These are phyloP conservation scores for Larix kaempferi DNA, from an alignment of 75 land plant species.

Conservation along the genomic window DNA sequence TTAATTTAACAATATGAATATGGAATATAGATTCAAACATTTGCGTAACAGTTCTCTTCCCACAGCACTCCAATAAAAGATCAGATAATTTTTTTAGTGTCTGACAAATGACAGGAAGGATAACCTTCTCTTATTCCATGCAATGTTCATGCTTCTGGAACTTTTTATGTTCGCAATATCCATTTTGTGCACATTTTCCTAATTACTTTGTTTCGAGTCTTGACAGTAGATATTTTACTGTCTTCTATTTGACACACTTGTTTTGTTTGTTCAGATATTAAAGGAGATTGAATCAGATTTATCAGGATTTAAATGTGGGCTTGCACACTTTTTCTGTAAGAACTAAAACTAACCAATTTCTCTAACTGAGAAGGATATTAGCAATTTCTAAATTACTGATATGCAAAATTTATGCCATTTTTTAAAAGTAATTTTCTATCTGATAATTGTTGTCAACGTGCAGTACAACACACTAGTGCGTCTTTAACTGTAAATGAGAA, in stretches of 20 bases:
- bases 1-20: background rate
- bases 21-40: background rate
- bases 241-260: background rate
- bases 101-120: background rate
- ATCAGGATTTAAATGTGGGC: conserved; percentile 84
- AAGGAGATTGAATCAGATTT: conserved; percentile 79
- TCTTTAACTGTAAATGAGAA: conserved; percentile 98
- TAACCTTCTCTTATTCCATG: background rate
- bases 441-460: background rate
- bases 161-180: background rate
- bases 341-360: background rate
- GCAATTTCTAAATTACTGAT: background rate
- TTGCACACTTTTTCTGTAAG: conserved; percentile 95
- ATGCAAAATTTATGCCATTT: background rate
- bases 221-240: background rate
- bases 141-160: background rate
- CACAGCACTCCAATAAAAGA: background rate
- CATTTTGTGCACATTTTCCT: background rate
- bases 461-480: conserved; percentile 99
- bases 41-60: background rate
- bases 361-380: background rate
- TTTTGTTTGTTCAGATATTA: conserved; percentile 47
- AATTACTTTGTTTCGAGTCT: background rate
- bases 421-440: background rate
- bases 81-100: too few relatives aligned